These are phyloP conservation scores for Plasmopara viticola DNA, from an alignment of 352 stramenopile genomes.

Conservation along the genomic window DNA sequence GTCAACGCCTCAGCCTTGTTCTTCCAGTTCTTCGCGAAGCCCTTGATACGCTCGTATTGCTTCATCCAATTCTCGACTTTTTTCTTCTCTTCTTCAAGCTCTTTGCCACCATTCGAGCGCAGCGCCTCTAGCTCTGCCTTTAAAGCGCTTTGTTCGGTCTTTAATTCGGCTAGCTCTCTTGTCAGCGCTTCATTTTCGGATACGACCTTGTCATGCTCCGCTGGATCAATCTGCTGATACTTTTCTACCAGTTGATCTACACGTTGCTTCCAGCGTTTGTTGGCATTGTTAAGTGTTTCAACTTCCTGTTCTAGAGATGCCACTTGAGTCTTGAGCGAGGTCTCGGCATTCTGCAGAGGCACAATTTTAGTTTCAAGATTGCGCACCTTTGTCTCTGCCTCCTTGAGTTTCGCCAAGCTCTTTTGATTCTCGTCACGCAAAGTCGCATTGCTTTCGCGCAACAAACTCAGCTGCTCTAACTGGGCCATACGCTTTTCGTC, in stretches of 20 bases:
- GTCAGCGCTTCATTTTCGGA: constrained; percentile 46
- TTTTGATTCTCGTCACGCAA: constrained; percentile 68
- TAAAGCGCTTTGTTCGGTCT: constrained; percentile 32
- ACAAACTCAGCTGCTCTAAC: constrained; percentile 64
- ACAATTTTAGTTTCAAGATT: constrained; percentile 46
- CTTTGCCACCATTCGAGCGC: constrained; percentile 38
- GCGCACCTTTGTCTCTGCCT: constrained; percentile 43
- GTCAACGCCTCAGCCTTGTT: constrained; percentile 58
- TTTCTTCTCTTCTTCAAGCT: constrained; percentile 54
- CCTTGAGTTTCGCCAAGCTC: constrained; percentile 42
- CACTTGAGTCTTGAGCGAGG: constrained; percentile 42
- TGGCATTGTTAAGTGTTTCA: constrained; percentile 45
- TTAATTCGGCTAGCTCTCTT: constrained; percentile 40
- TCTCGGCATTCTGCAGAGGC: constrained; percentile 40
- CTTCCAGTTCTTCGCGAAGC: constrained; percentile 82
- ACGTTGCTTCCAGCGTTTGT: constrained; percentile 71
- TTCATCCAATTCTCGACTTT: constrained; percentile 66
- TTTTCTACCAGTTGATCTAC: constrained; percentile 82
- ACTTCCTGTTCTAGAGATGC: constrained; percentile 60
- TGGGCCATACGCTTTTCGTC: constrained; percentile 53
- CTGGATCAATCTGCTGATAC: constrained; percentile 74
- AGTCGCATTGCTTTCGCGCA: constrained; percentile 76
- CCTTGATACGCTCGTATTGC: constrained; percentile 76
- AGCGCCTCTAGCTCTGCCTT: constrained; percentile 45
- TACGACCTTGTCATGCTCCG: constrained; percentile 62